A percentile compares a stretch with the other conserved stretches of the same genome.
phyloP scores from a whole-genome alignment of 768 basidiomycete genomes.

The Hygrophoropsis aurantiaca region DNA sequence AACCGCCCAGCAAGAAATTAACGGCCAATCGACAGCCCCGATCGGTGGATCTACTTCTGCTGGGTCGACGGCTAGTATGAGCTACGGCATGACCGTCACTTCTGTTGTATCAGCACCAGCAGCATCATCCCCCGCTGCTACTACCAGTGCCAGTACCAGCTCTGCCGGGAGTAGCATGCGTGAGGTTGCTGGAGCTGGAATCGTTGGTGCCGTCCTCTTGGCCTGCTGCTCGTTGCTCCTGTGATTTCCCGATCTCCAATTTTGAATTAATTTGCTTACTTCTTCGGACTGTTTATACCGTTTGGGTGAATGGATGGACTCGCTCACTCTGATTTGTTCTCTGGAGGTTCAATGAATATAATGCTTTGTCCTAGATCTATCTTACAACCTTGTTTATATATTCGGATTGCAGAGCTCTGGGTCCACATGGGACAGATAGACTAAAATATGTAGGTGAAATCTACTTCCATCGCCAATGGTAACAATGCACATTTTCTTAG shows the following conservation, averaged over 20 bases:
- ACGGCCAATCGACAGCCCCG: slow-evolving; percentile 58
- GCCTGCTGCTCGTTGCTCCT: slow-evolving; percentile 22
- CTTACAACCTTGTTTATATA: no score
- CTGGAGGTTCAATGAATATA: slow-evolving; percentile 9
- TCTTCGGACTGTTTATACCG: neutral
- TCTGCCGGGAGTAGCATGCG: slow-evolving; percentile 22
- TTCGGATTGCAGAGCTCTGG: no score
- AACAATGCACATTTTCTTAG: no score
- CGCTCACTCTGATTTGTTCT: neutral
- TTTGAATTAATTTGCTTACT: neutral
- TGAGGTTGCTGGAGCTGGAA: slow-evolving; percentile 18
- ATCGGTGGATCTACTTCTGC: slow-evolving; percentile 38
- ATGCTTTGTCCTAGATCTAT: neutral
- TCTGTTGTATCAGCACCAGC: neutral
- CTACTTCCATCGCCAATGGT: no score
- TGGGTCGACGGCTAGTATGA: slow-evolving; percentile 10
- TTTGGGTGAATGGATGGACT: neutral
- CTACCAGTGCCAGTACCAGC: slow-evolving; percentile 8
- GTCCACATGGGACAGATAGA: no score
- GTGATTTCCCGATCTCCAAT: slow-evolving; percentile 7
- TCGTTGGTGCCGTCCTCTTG: slow-evolving; percentile 18
- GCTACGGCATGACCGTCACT: neutral
- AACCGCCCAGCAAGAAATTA: slow-evolving; percentile 54
- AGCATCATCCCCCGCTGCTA: neutral
- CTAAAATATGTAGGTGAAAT: no score